These are phyloP conservation scores for Ophiocordyceps camponoti-floridani DNA, from an alignment of 2,329 filamentous ascomycete genomes.

Conservation along the genomic window DNA sequence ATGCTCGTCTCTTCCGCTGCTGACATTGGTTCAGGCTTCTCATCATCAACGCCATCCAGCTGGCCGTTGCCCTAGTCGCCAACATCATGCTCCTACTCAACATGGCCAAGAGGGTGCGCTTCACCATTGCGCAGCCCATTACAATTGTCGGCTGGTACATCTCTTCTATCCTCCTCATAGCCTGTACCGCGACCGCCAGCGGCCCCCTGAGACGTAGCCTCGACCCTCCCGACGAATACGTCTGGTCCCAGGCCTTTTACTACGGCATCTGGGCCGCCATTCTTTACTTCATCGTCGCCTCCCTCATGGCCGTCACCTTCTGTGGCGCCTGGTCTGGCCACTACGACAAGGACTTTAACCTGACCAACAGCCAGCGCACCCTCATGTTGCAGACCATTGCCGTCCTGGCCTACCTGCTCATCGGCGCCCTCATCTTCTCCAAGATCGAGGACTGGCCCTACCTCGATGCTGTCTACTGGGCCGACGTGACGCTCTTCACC, in stretches of 20 bases:
- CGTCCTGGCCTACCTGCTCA: slow-evolving; percentile 63
- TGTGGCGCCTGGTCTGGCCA: slow-evolving; percentile 51
- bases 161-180: slow-evolving; percentile 45
- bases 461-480: slow-evolving; percentile 65
- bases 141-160: slow-evolving; percentile 69
- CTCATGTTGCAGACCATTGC: slow-evolving; percentile 82
- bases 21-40: slow-evolving; percentile 35
- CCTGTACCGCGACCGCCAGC: slow-evolving; percentile 46
- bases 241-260: slow-evolving; percentile 69
- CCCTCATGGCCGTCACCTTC: slow-evolving; percentile 64
- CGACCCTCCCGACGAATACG: slow-evolving; percentile 26
- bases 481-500: slow-evolving; percentile 51
- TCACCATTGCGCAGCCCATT: slow-evolving; percentile 64
- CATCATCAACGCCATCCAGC: slow-evolving; percentile 58
- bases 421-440: slow-evolving; percentile 62
- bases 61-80: slow-evolving; percentile 57
- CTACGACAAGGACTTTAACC: slow-evolving; percentile 60
- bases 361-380: slow-evolving; percentile 68
- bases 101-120: slow-evolving; percentile 65
- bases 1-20: background rate
- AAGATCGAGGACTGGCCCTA: slow-evolving; percentile 57
- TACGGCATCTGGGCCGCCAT: slow-evolving; percentile 66
- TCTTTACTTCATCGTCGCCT: slow-evolving; percentile 63
- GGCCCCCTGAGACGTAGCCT: slow-evolving; percentile 28
- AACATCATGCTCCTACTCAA: slow-evolving; percentile 75